Base-by-base conservation (phyloP, 2,329 filamentous ascomycete genomes). In the Zopfia rhizophila region DNA sequence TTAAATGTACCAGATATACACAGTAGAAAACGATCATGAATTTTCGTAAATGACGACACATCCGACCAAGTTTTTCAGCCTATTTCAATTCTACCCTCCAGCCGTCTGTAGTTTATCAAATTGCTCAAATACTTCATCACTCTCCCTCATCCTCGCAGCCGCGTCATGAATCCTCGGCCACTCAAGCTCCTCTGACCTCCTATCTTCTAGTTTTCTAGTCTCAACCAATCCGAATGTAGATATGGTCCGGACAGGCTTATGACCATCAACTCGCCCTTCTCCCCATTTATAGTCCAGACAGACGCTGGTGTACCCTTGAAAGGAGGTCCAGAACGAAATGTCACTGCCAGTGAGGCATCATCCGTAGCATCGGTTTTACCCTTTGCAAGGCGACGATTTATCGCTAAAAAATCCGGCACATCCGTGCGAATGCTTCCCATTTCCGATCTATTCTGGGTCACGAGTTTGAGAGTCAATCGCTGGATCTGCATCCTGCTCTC, bases 71-170 rank as follows among this genome's bases (percentile, higher is more conserved):
- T n/a, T n/a, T n/a, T n/a, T n/a, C n/a, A n/a, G n/a, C n/a, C n/a
- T n/a, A n/a, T n/a, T n/a, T n/a, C n/a, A n/a, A n/a, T n/a, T n/a
- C n/a, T n/a, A n/a, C n/a, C n/a, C n/a, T n/a, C n/a, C n/a, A n/a
- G n/a, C n/a, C n/a, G n/a, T n/a, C n/a, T n/a, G n/a, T n/a, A 60
- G 36, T 6, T 14, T 28, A 3, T 55, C 53, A 37, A 61, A 51
- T n/a, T n/a, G n/a, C n/a, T n/a, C n/a, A n/a, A 51, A 28, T 3
- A 54, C 61, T 51, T 58, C 60, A 38, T 78, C 74, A 19, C 83
- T 48, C 65, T 81, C 72, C 57, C 72, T 65, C 60, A 81, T 79
- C n/a, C 80, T 68, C 52, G 61, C 61, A 3, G 79, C 55, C 0
- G 79, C 80, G 42, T 74, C 69, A 0, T 64, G 63, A 51, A 81